phyloP scores from a whole-genome alignment of 2,329 filamentous ascomycete species.

The Monilinia fructicola region DNA sequence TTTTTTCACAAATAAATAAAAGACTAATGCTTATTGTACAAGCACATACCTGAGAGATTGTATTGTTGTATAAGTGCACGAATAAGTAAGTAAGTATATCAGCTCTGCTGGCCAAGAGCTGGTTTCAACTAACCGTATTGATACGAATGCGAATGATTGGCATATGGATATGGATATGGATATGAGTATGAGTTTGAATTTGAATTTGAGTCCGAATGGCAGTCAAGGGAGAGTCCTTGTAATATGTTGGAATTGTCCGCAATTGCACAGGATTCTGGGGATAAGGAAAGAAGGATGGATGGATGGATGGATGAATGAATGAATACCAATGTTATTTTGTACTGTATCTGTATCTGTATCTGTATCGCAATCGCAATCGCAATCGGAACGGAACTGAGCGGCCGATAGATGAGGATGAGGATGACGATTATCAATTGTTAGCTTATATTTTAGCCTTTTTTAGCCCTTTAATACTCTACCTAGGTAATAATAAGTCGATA shows the following conservation, averaged over 20 bases:
- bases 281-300: background rate
- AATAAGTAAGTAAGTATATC: background rate
- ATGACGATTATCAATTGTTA: constrained; percentile 9
- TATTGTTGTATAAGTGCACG: no score
- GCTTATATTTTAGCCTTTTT: background rate
- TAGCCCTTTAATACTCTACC: no score
- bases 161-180: background rate
- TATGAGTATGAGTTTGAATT: background rate
- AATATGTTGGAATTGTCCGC: no score
- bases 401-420: background rate
- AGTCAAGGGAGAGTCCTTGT: no score
- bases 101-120: background rate
- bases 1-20: background rate
- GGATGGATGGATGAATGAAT: background rate
- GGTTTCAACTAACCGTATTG: background rate
- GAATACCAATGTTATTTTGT: no score
- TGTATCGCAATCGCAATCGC: constrained; percentile 12
- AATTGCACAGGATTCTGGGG: no score
- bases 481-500: no score
- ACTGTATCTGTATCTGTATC: no score
- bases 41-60: constrained; percentile 9
- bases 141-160: background rate
- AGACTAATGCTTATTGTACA: constrained; percentile 3
- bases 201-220: no score
- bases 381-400: background rate